Conservation (phyloP, 495 filamentous ascomycete species). For the Neurospora tetrasperma region DNA sequence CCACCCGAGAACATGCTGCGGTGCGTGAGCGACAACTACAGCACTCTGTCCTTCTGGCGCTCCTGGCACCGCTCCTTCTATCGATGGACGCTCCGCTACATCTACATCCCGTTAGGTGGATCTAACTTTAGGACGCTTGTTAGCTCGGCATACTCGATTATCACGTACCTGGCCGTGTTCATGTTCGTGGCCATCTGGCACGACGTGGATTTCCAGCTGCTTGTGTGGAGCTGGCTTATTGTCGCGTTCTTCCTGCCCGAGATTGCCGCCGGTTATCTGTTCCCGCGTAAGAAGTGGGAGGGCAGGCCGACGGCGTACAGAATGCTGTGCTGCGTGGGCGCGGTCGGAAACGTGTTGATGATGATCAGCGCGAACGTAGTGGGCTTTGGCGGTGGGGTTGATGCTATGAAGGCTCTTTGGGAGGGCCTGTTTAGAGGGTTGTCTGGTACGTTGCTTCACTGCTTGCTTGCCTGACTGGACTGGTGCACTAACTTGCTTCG, state of each 20-base stretch:
- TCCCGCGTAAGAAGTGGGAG: slow-evolving; percentile 63
- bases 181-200: slow-evolving; percentile 98
- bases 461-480: neutral
- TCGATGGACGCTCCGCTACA: slow-evolving; percentile 86
- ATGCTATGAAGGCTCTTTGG: slow-evolving; percentile 71
- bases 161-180: slow-evolving; percentile 79
- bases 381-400: slow-evolving; percentile 84
- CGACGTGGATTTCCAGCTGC: slow-evolving; percentile 83
- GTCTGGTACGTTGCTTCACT: slow-evolving; percentile 39
- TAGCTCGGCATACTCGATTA: slow-evolving; percentile 34
- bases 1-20: slow-evolving; percentile 97
- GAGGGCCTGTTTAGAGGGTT: slow-evolving; percentile 63
- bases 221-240: slow-evolving; percentile 95
- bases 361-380: slow-evolving; percentile 95
- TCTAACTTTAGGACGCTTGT: slow-evolving; percentile 31
- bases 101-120: slow-evolving; percentile 88
- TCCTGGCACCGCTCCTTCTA: slow-evolving; percentile 92
- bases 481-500: too few relatives aligned
- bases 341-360: slow-evolving; percentile 79
- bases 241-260: slow-evolving; percentile 91
- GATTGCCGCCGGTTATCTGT: slow-evolving; percentile 55
- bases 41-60: slow-evolving; percentile 87
- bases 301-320: slow-evolving; percentile 59
- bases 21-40: slow-evolving; percentile 93
- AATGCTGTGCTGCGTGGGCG: slow-evolving; percentile 73